Percentiles rank a stretch among this genome's conserved stretches.
phyloP scores from a whole-genome alignment of 345 rosid species.

The Combretum micranthum region DNA sequence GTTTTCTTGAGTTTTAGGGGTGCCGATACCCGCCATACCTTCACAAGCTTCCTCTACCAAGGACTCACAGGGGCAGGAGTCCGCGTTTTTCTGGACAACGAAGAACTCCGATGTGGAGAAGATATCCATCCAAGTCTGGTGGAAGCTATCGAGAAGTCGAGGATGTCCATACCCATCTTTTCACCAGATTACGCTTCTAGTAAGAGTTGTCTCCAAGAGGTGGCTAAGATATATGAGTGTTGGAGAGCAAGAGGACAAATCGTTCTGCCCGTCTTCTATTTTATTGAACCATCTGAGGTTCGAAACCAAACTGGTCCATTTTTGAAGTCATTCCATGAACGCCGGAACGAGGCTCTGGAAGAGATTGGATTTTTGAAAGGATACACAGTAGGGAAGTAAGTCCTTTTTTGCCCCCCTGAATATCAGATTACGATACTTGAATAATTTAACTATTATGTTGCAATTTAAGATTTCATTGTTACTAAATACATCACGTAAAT shows the following conservation, averaged over 20 bases:
- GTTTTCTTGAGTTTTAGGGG: slow-evolving; percentile 4
- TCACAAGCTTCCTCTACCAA: not conserved
- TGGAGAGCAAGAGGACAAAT: not conserved
- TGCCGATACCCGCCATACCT: not conserved
- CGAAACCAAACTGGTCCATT: not conserved
- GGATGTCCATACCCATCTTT: not conserved
- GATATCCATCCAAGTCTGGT: not conserved
- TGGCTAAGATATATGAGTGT: not conserved
- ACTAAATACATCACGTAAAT: no score
- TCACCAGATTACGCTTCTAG: not conserved
- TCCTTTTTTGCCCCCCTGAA: not conserved
- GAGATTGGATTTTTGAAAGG: not conserved
- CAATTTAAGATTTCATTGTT: no score
- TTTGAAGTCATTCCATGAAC: not conserved
- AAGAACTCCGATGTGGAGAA: not conserved
- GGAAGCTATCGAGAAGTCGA: not conserved
- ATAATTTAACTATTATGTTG: no score
- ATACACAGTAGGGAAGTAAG: not conserved
- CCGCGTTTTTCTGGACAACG: not conserved
- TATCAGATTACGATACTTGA: no score
- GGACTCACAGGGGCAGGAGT: not conserved
- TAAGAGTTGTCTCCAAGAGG: slow-evolving; percentile 1
- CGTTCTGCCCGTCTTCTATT: not conserved
- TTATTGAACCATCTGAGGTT: not conserved
- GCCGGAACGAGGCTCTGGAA: not conserved